Percentiles rank a stretch among this genome's conserved stretches.
Conservation (phyloP, 208 protist species). For the Acanthamoeba polyphaga region DNA sequence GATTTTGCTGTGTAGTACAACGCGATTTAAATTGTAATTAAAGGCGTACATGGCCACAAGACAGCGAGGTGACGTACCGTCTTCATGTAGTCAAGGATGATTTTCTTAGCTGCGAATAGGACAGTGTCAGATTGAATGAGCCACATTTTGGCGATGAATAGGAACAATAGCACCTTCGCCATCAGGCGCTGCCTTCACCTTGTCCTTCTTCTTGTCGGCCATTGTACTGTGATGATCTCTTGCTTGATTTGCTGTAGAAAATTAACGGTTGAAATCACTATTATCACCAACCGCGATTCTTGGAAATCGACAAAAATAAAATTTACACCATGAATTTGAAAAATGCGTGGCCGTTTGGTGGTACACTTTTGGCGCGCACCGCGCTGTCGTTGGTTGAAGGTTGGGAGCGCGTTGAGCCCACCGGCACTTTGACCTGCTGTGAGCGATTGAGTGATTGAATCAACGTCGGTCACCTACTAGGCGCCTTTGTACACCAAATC, state of each 20-base stretch:
- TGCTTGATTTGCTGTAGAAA: neutral
- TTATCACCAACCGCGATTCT: neutral
- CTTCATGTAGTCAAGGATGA: slow-evolving; percentile 58
- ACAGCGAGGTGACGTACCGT: neutral
- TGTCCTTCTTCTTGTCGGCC: slow-evolving; percentile 71
- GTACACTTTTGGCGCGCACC: no score
- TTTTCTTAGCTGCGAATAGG: slow-evolving; percentile 45
- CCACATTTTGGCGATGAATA: neutral
- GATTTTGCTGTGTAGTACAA: slow-evolving; percentile 38
- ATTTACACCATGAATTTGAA: no score
- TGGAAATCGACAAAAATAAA: no score
- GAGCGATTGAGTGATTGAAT: no score
- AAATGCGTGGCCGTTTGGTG: no score
- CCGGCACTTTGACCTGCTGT: neutral
- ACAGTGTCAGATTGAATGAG: neutral
- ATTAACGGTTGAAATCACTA: neutral
- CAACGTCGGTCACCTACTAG: no score
- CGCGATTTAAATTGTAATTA: neutral
- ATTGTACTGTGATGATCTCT: neutral
- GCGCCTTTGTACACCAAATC: no score
- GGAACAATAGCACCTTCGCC: slow-evolving; percentile 8
- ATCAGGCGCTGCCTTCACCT: slow-evolving; percentile 21
- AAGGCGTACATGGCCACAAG: neutral
- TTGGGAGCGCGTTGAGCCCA: no score
- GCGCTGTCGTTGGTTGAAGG: no score